phyloP scores from a whole-genome alignment of 257 asterid genomes.

The Plantago ovata region DNA sequence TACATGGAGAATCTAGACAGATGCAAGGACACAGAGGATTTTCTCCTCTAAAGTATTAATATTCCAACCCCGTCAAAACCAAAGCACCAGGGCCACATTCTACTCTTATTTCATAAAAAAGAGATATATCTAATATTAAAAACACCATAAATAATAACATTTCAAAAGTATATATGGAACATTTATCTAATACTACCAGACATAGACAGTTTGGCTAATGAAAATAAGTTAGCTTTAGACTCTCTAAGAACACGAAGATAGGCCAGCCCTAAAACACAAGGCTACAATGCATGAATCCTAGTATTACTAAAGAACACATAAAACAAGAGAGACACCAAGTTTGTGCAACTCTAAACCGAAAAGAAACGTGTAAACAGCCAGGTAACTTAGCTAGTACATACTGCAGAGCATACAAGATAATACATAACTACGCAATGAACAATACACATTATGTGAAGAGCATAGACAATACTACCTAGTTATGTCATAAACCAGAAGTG shows the following conservation, averaged over 20 bases:
- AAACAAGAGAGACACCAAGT: not conserved
- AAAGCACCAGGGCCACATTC: not conserved
- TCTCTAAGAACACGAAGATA: not conserved
- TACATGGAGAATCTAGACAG: not conserved
- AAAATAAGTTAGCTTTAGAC: not conserved
- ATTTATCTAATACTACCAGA: not conserved
- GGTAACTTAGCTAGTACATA: not conserved
- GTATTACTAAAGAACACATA: not conserved
- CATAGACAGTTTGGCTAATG: not conserved
- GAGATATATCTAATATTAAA: not conserved
- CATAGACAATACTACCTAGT: conserved; percentile 43
- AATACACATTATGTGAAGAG: too few relatives aligned
- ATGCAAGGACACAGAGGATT: not conserved
- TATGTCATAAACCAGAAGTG: conserved; percentile 78
- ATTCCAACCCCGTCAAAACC: not conserved
- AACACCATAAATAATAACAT: not conserved
- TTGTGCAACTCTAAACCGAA: not conserved
- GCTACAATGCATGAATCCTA: not conserved
- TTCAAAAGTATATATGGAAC: not conserved
- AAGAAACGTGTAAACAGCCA: not conserved
- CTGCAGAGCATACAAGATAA: not conserved
- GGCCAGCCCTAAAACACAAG: not conserved
- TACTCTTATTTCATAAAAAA: not conserved
- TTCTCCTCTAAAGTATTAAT: not conserved
- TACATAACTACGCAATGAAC: not conserved